phyloP scores from a whole-genome alignment of 768 basidiomycete genomes.

The Mycena latifolia region DNA sequence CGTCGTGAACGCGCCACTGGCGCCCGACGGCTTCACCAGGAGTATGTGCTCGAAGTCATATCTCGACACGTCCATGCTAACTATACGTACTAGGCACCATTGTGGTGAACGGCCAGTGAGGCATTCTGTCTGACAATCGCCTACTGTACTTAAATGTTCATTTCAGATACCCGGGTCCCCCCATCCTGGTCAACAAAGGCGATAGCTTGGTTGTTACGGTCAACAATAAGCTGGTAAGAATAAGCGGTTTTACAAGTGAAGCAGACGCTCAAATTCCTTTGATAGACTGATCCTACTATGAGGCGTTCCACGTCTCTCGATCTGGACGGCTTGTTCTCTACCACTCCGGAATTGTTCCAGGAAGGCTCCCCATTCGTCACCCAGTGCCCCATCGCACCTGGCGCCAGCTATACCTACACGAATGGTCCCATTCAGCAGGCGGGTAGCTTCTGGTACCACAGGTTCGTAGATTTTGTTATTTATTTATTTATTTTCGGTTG shows the following conservation, averaged over 20 bases:
- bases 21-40: slow-evolving; percentile 57
- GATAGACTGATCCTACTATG: slow-evolving; percentile 46
- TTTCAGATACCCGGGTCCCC: slow-evolving; percentile 57
- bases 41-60: slow-evolving; percentile 34
- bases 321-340: slow-evolving; percentile 45
- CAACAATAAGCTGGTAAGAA: slow-evolving; percentile 53
- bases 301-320: slow-evolving; percentile 45
- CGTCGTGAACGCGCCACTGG: slow-evolving; percentile 53
- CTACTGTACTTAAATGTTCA: not conserved
- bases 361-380: slow-evolving; percentile 58
- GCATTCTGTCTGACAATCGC: not conserved
- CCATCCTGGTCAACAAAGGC: slow-evolving; percentile 58
- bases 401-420: slow-evolving; percentile 51
- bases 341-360: slow-evolving; percentile 38
- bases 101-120: slow-evolving; percentile 42
- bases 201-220: slow-evolving; percentile 58
- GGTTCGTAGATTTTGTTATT: slow-evolving; percentile 14
- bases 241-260: slow-evolving; percentile 1
- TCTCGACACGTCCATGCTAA: not conserved
- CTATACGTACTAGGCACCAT: slow-evolving; percentile 31
- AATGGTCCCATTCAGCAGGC: slow-evolving; percentile 51
- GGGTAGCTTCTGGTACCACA: slow-evolving; percentile 59
- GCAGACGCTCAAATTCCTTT: not conserved
- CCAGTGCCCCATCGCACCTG: slow-evolving; percentile 54
- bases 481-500: not conserved